These are phyloP conservation scores for Eleusine indica DNA, from an alignment of 176 grass and related monocot genomes.

Conservation along the genomic window DNA sequence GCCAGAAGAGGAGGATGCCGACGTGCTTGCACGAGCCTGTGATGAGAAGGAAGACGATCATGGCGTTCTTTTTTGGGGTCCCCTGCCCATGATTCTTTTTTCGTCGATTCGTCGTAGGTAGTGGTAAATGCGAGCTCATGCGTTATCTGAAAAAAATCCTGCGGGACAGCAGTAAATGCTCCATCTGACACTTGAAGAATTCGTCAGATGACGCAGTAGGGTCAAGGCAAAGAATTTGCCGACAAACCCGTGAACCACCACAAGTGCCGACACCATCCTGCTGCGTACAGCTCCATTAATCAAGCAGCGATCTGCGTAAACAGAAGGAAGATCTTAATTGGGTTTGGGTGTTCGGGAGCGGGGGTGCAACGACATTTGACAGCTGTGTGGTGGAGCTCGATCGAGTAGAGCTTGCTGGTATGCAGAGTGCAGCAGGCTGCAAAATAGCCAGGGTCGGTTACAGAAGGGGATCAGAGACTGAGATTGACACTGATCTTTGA, in stretches of 20 bases:
- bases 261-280: no score
- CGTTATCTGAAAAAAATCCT: background rate
- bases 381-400: background rate
- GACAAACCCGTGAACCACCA: no score
- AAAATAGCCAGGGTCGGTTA: background rate
- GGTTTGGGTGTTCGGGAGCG: no score
- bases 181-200: background rate
- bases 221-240: no score
- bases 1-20: background rate
- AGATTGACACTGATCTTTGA: background rate
- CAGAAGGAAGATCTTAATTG: no score
- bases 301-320: no score
- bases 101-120: background rate
- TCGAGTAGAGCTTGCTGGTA: background rate
- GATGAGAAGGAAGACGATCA: background rate
- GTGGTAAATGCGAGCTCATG: conserved; percentile 7
- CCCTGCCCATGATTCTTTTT: background rate
- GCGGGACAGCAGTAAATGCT: conserved; percentile 2
- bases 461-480: background rate
- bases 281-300: no score
- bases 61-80: background rate
- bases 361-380: no score
- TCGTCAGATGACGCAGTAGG: no score
- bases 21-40: background rate
- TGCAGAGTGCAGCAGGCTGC: background rate